Conservation (phyloP, 2,329 filamentous ascomycete genomes). For the Aspergillus vadensis region DNA sequence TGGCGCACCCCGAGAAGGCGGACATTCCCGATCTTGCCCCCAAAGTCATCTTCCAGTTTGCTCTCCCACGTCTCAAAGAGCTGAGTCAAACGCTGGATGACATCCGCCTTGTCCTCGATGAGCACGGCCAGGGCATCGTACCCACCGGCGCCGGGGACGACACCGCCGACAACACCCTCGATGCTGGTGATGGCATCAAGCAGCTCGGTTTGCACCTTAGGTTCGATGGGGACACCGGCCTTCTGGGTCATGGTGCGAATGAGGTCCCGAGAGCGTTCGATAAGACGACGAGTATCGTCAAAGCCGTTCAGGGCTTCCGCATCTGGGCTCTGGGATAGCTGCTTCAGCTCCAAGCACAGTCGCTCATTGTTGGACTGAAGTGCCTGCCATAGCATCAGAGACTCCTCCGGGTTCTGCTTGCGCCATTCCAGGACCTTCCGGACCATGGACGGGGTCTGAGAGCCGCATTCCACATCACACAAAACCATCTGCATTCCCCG, state of each 20-base stretch:
- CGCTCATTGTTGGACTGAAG: conserved; percentile 74
- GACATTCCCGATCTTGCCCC: conserved; percentile 49
- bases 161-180: conserved; percentile 82
- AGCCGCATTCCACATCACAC: conserved; percentile 95
- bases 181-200: conserved; percentile 73
- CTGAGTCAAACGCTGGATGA: conserved; percentile 60
- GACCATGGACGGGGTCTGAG: conserved; percentile 92
- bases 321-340: conserved; percentile 49
- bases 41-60: conserved; percentile 46
- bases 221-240: conserved; percentile 85
- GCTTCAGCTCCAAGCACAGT: conserved; percentile 65
- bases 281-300: conserved; percentile 54
- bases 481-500: conserved; percentile 76
- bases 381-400: conserved; percentile 70
- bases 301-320: conserved; percentile 51
- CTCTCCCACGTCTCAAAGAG: conserved; percentile 69
- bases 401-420: conserved; percentile 59
- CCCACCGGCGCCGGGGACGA: conserved; percentile 91
- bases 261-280: conserved; percentile 56
- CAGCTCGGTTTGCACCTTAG: conserved; percentile 77
- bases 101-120: conserved; percentile 70
- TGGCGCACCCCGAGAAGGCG: conserved; percentile 48
- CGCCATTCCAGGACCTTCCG: conserved; percentile 87
- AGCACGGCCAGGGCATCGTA: conserved; percentile 87
- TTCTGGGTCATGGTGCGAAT: conserved; percentile 75